phyloP scores from a whole-genome alignment of 1,284 basidiomycete species.

The Pyrrhoderma noxium region DNA sequence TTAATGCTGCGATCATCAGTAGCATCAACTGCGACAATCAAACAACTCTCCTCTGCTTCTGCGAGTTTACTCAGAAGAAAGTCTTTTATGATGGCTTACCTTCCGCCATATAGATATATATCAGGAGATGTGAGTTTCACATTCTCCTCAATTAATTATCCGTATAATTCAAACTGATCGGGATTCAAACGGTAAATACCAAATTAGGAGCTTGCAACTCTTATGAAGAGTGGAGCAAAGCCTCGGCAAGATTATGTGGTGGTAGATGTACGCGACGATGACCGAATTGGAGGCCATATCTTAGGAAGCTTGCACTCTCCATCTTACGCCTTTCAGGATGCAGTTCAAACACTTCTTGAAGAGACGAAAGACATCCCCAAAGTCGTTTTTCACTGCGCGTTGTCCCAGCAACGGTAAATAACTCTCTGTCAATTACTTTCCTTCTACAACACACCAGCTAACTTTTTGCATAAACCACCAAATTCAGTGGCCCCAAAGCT shows the following conservation, averaged over 20 bases:
- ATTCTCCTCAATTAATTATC: too few relatives aligned
- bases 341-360: slow-evolving; percentile 50
- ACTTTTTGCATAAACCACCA: not conserved
- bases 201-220: slow-evolving; percentile 52
- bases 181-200: too few relatives aligned
- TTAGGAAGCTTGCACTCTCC: slow-evolving; percentile 54
- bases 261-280: slow-evolving; percentile 73
- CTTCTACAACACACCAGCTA: not conserved
- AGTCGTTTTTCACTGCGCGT: slow-evolving; percentile 69
- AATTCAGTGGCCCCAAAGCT: slow-evolving; percentile 63
- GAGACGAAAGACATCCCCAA: slow-evolving; percentile 53
- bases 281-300: slow-evolving; percentile 71
- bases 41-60: too few relatives aligned
- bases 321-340: slow-evolving; percentile 47
- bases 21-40: too few relatives aligned
- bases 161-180: too few relatives aligned
- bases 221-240: slow-evolving; percentile 56
- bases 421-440: slow-evolving; percentile 22
- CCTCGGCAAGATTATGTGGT: slow-evolving; percentile 61
- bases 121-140: slow-evolving; percentile 9
- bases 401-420: slow-evolving; percentile 61
- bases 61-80: too few relatives aligned
- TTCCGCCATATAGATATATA: slow-evolving; percentile 16
- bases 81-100: slow-evolving; percentile 15
- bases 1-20: too few relatives aligned